phyloP scores from a whole-genome alignment of 2,329 filamentous ascomycete genomes.

The Sporothrix dimorphospora region DNA sequence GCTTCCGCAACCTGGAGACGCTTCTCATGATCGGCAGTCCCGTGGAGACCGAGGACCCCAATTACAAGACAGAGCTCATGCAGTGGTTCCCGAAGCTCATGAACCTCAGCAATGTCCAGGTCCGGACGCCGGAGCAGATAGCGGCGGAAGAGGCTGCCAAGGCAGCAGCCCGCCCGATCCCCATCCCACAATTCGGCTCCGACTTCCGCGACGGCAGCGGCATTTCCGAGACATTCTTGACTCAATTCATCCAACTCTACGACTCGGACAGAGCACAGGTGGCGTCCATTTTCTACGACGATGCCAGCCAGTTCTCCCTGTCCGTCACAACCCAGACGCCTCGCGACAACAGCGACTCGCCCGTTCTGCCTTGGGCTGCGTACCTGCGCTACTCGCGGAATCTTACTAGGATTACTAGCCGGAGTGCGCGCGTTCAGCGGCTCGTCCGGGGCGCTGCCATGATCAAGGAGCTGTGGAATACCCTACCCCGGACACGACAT shows the following conservation, averaged over 20 bases:
- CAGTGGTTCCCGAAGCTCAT: constrained; percentile 83
- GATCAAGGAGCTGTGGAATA: constrained; percentile 70
- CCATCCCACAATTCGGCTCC: constrained; percentile 65
- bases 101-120: constrained; percentile 72
- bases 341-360: constrained; percentile 47
- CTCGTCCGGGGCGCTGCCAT: constrained; percentile 65
- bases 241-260: constrained; percentile 72
- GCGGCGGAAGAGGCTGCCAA: constrained; percentile 57
- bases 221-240: constrained; percentile 75
- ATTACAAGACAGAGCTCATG: constrained; percentile 69
- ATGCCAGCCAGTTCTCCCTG: constrained; percentile 73
- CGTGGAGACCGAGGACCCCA: constrained; percentile 62
- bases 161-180: constrained; percentile 47
- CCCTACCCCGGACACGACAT: constrained; percentile 73
- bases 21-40: constrained; percentile 79
- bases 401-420: constrained; percentile 67
- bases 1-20: constrained; percentile 78
- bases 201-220: constrained; percentile 74
- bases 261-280: constrained; percentile 71
- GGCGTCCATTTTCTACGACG: constrained; percentile 72
- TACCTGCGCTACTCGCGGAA: constrained; percentile 83
- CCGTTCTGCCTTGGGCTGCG: constrained; percentile 65
- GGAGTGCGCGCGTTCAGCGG: constrained; percentile 61
- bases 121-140: constrained; percentile 73
- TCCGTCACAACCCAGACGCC: constrained; percentile 66